Percentiles rank a stretch among this genome's conserved stretches.
Conservation (phyloP, 108 stramenopile genomes). For the Nitzschia palea region DNA sequence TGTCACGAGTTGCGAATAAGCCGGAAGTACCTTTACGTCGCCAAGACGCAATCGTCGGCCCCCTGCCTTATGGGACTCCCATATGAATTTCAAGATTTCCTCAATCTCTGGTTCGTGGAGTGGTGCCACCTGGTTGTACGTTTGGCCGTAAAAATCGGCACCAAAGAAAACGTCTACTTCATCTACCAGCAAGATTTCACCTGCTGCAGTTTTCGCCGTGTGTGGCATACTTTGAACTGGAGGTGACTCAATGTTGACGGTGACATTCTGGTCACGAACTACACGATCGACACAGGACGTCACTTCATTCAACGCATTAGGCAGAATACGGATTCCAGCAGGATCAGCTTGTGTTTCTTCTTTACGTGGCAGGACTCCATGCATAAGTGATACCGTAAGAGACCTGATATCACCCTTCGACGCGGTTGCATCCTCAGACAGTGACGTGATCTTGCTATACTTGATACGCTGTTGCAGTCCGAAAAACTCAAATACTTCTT, state of each 20-base stretch:
- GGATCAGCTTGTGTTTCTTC: too few species aligned
- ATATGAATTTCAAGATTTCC: conserved; percentile 43
- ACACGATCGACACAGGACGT: too few species aligned
- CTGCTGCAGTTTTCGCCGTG: not conserved
- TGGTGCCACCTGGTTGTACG: conserved; percentile 63
- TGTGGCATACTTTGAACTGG: not conserved
- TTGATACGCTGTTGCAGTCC: conserved; percentile 33
- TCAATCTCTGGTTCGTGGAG: conserved; percentile 48
- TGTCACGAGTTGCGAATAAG: conserved; percentile 34
- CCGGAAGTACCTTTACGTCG: conserved; percentile 41
- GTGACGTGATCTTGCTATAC: conserved; percentile 60
- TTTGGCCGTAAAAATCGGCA: conserved; percentile 63
- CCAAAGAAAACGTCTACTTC: conserved; percentile 76
- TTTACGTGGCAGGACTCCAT: too few species aligned
- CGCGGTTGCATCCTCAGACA: conserved; percentile 57
- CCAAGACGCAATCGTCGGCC: conserved; percentile 33
- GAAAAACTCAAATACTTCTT: conserved; percentile 49
- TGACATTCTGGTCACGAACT: too few species aligned
- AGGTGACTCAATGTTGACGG: too few species aligned
- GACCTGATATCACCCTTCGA: conserved; percentile 54
- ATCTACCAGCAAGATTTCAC: conserved; percentile 52
- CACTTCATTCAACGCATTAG: too few species aligned
- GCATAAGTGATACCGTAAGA: conserved; percentile 43
- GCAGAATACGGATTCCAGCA: too few species aligned
- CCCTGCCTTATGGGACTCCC: conserved; percentile 34